Base-by-base conservation (phyloP, 164 flowering plant genomes). In the Malania oleifera region DNA sequence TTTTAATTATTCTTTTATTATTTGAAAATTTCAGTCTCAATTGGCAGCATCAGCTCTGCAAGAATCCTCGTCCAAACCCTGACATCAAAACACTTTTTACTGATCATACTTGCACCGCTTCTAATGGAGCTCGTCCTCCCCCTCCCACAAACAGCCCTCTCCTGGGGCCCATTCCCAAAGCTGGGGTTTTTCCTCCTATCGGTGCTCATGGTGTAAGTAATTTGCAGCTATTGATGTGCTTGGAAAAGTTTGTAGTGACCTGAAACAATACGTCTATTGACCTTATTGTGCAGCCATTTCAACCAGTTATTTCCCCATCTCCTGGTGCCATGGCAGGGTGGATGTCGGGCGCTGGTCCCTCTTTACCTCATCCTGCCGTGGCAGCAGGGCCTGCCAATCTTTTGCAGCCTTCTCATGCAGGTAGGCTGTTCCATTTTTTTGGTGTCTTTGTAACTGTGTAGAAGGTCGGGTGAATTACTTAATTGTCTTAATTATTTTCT, bases 1-100 rank as follows among this genome's bases (percentile, higher is more conserved):
- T n/a, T n/a, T n/a, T n/a, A n/a, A n/a, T n/a, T n/a, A n/a, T n/a
- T n/a, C n/a, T n/a, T n/a, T n/a, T n/a, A n/a, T n/a, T n/a, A n/a
- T 44, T 45, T 37, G 55, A 22, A n/a, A 35, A 58, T 61, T 77
- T 40, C 85, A 85, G 91, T 65, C 73, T 85, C 25, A 85, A 85
- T 61, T 85, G 91, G 91, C 91, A 85, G 73, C 91, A 85, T 63
- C 91, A 85, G 57, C 84, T 85, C 31, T 85, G 91, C 74, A 85
- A 85, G 73, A 79, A 76, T 55, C 91, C 85, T 23, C 75, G 83
- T 17, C 71, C 82, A 12, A 85, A 82, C 57, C 91, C 91, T 18
- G 87, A 85, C 39, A 85, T 85, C 18, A 85, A 80, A 64, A 85
- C 87, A 3, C 82, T 85, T 24, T 85, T 85, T 56, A 66, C 66